Conservation (phyloP, 306 rosid genomes). For the Phaseolus lunatus region DNA sequence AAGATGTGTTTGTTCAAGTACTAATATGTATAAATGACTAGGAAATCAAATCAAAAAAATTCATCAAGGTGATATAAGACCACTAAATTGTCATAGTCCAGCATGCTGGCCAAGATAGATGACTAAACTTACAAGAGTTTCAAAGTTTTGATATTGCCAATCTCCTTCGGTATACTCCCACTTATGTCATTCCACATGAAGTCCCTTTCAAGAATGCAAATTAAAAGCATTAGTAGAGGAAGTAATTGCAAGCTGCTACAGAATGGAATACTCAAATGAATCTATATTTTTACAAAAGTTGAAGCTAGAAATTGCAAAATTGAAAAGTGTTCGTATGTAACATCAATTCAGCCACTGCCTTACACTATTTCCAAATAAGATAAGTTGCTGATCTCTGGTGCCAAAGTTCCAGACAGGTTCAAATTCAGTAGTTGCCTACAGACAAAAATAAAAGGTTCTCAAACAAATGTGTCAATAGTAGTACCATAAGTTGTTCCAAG, state of each 20-base stretch:
- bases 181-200: conserved; percentile 87
- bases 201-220: conserved; percentile 61
- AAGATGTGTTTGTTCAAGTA: not conserved
- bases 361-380: conserved; percentile 70
- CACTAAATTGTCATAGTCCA: not conserved
- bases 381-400: conserved; percentile 76
- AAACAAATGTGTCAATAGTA: conserved; percentile 14
- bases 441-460: conserved; percentile 7
- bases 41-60: not conserved
- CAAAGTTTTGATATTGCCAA: conserved; percentile 77
- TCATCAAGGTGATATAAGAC: too few relatives aligned
- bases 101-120: not conserved
- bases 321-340: conserved; percentile 6
- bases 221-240: conserved; percentile 41
- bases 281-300: conserved; percentile 30
- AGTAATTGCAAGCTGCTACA: conserved; percentile 32
- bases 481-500: not conserved
- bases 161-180: conserved; percentile 88
- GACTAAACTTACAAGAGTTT: conserved; percentile 72
- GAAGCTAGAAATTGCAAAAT: conserved; percentile 12
- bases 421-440: conserved; percentile 73
- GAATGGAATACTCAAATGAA: conserved; percentile 5
- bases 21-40: conserved; percentile 14
- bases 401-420: conserved; percentile 74
- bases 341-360: conserved; percentile 43